Percentiles rank a stretch among this genome's conserved stretches.
Conservation (phyloP, 2,329 filamentous ascomycete genomes). For the Penicillium sp. region DNA sequence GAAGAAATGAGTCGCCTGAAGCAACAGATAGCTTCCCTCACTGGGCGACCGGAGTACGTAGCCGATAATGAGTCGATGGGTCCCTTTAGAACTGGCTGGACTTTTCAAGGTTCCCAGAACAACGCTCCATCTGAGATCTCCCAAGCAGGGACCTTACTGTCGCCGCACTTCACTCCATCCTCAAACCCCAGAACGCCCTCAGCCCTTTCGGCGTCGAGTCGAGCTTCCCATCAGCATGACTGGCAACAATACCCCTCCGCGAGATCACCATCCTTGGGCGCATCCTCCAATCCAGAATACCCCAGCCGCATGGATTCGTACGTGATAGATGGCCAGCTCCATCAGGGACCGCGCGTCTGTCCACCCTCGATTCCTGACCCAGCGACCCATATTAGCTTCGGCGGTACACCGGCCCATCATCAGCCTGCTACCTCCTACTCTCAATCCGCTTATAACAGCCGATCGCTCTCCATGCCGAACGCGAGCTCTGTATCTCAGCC, state of each 20-base stretch:
- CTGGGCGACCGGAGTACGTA: constrained; percentile 25
- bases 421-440: constrained; percentile 23
- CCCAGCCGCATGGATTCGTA: constrained; percentile 28
- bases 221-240: constrained; percentile 28
- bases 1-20: constrained; percentile 57
- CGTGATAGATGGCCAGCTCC: constrained; percentile 15
- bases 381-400: constrained; percentile 25
- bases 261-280: constrained; percentile 30
- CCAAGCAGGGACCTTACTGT: constrained; percentile 21
- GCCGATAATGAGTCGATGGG: constrained; percentile 15
- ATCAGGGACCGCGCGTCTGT: constrained; percentile 11
- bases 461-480: constrained; percentile 17
- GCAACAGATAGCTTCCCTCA: constrained; percentile 45
- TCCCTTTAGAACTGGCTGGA: constrained; percentile 16
- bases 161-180: constrained; percentile 27
- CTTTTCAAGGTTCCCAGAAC: constrained; percentile 20
- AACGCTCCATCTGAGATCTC: constrained; percentile 10
- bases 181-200: constrained; percentile 24
- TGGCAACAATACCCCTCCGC: constrained; percentile 31
- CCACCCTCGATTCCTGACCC: constrained; percentile 8
- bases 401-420: constrained; percentile 14
- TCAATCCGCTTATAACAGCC: constrained; percentile 20
- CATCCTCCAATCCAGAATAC: constrained; percentile 31
- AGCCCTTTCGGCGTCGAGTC: constrained; percentile 26
- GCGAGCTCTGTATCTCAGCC: constrained; percentile 7